Evolutionary conservation across 768 basidiomycete genomes (phyloP), one percentile per base, ranked within the genome.

Genomic region (Coprinopsis marcescibilis): DNA sequence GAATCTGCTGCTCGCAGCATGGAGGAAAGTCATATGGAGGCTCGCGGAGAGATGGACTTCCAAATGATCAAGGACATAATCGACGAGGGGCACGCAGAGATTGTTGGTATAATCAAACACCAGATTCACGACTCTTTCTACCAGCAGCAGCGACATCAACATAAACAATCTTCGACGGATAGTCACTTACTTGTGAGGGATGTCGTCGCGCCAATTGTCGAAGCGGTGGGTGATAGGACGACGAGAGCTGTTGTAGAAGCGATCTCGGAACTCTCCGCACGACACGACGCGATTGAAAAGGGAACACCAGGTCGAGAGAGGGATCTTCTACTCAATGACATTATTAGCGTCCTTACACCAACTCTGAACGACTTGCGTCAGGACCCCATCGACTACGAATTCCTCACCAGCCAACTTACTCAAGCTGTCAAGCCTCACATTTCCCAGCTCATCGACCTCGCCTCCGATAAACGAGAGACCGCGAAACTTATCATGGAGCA

Each of bases 381-480:
- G 21, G 86, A 87, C 44, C 69, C 80, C 11, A 71, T 92, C 39
- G 88, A 92, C 58, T 88, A 91, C 56, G 85, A 89, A 27, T 71
- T 75, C 53, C 67, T 92, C 48, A 92, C 89, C 2, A 71, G 69
- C 36, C 79, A 80, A 55, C 77, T 92, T 13, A 75, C 84, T 19
- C 85, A 92, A 61, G 85, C 89, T 0, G 89, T 92, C 57, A 90
- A 91, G 56, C 89, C 89, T 5, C 85, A 90, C 53, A 89, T 92
- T 20, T 79, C 87, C 1, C 88, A 92, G 54, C 80, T 92, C 49
- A 92, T 92, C 51, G 89, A 92, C 59, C 75, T 92, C 40, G 83
- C 89, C 21, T 89, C 86, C 0, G 89, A 92, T 60, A 92, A 92
- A 61, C 77, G 86, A 27, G 89, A 92, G 64, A 92, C 89, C 3